Conservation (phyloP, 257 asterid genomes). For the Buddleja alternifolia region DNA sequence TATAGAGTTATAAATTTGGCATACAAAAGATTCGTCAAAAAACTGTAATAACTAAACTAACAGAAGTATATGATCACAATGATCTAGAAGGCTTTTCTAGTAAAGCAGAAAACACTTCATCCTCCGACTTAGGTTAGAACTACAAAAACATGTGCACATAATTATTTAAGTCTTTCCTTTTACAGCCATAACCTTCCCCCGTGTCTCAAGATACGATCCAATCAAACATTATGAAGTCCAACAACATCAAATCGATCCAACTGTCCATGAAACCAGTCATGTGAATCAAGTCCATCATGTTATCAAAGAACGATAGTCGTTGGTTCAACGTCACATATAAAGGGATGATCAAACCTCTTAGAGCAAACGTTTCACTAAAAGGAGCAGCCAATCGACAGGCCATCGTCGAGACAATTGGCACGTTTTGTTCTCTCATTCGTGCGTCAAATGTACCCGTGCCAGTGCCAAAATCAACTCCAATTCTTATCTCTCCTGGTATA, state of each 20-base stretch:
- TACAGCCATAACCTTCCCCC: constrained; percentile 53
- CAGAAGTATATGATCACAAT: no score
- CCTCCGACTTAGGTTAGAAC: constrained; percentile 52
- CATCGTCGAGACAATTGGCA: constrained; percentile 45
- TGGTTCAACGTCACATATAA: constrained; percentile 47
- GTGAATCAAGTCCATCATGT: no score
- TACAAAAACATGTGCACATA: constrained; percentile 56
- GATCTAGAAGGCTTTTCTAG: no score
- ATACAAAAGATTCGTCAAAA: no score
- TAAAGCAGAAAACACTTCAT: constrained; percentile 51
- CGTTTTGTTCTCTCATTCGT: constrained; percentile 44
- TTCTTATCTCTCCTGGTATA: constrained; percentile 47
- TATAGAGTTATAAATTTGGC: no score
- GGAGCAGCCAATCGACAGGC: constrained; percentile 55
- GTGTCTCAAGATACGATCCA: constrained; percentile 52
- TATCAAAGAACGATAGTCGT: constrained; percentile 54
- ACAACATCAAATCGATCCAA: constrained; percentile 46
- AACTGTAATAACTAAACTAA: no score
- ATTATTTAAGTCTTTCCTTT: constrained; percentile 49
- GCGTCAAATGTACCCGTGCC: constrained; percentile 54
- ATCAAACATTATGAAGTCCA: constrained; percentile 53
- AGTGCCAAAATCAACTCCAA: constrained; percentile 48
- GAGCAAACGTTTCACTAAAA: constrained; percentile 47
- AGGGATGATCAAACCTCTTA: constrained; percentile 52
- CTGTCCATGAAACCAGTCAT: constrained; percentile 55